A percentile compares a stretch with the other conserved stretches of the same genome.
Evolutionary conservation across 768 basidiomycete species (phyloP).

Genomic region (Coprinopsis cinerea): DNA sequence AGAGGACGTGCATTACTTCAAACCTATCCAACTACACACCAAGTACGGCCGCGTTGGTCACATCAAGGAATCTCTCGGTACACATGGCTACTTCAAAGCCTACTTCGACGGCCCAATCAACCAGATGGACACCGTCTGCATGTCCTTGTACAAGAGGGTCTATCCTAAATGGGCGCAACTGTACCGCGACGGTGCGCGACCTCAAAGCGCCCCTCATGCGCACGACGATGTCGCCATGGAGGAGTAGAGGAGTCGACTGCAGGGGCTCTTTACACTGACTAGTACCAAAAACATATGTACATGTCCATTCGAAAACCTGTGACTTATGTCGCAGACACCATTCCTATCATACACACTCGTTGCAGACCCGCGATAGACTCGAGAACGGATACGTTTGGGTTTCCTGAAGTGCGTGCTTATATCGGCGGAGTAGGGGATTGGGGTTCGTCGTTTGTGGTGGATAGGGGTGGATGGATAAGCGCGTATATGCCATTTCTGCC

Average conservation of each 20-base stretch:
- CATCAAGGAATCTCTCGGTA: constrained; percentile 87
- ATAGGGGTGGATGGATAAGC: not conserved
- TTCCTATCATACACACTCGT: not conserved
- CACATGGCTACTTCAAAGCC: constrained; percentile 97
- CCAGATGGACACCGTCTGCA: constrained; percentile 96
- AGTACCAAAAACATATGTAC: too few species aligned
- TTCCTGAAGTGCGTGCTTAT: too few species aligned
- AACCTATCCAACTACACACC: constrained; percentile 88
- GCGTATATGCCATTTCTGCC: not conserved
- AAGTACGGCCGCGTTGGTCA: constrained; percentile 89
- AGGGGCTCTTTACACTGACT: too few species aligned
- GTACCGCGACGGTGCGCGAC: constrained; percentile 30
- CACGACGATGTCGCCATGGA: constrained; percentile 31
- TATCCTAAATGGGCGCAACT: constrained; percentile 80
- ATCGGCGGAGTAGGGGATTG: too few species aligned
- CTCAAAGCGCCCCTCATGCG: not conserved
- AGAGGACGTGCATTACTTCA: constrained; percentile 91
- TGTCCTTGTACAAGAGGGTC: constrained; percentile 92
- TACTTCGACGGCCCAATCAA: constrained; percentile 89
- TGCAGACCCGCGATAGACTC: not conserved
- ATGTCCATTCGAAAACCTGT: not conserved
- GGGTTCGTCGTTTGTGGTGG: too few species aligned
- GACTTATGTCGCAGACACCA: not conserved
- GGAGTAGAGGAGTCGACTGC: too few species aligned
- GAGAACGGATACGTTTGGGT: not conserved